Percentiles rank a stretch among this genome's conserved stretches.
These are phyloP conservation scores for Colletotrichum kahawae DNA, from an alignment of 2,329 filamentous ascomycete genomes.

Conservation along the genomic window DNA sequence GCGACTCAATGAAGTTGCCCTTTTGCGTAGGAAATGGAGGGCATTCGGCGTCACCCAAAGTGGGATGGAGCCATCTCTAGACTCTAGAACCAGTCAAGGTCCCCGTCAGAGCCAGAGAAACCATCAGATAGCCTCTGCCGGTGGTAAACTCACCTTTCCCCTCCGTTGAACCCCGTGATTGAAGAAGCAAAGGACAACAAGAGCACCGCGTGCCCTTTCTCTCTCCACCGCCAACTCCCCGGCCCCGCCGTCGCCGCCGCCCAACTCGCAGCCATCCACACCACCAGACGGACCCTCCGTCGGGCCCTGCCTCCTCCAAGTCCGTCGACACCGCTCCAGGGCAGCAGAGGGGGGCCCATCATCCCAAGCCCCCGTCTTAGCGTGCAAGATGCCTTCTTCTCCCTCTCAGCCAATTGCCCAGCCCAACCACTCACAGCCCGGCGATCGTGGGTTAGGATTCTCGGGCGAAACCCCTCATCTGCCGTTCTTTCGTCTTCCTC, in stretches of 20 bases:
- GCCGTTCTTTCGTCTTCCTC: background rate
- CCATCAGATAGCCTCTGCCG: background rate
- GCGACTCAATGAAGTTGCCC: background rate
- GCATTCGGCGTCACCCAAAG: background rate
- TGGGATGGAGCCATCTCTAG: background rate
- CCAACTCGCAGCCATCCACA: background rate
- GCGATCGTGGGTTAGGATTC: conserved; percentile 19
- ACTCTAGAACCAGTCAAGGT: background rate
- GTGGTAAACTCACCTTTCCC: background rate
- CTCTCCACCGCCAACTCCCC: background rate
- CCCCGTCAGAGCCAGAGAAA: background rate
- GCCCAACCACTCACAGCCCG: background rate
- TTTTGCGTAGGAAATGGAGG: background rate
- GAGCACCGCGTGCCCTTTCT: background rate
- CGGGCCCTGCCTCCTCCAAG: background rate
- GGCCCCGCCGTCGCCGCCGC: background rate
- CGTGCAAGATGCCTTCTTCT: background rate
- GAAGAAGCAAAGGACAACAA: background rate
- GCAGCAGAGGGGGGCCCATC: background rate
- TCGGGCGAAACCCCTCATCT: conserved; percentile 12
- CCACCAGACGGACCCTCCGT: background rate
- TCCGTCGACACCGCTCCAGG: background rate
- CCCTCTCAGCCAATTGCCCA: background rate
- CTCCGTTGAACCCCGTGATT: background rate
- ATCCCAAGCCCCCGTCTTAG: background rate